Conservation (phyloP, 2,329 filamentous ascomycete genomes). For the Cordyceps javanica region DNA sequence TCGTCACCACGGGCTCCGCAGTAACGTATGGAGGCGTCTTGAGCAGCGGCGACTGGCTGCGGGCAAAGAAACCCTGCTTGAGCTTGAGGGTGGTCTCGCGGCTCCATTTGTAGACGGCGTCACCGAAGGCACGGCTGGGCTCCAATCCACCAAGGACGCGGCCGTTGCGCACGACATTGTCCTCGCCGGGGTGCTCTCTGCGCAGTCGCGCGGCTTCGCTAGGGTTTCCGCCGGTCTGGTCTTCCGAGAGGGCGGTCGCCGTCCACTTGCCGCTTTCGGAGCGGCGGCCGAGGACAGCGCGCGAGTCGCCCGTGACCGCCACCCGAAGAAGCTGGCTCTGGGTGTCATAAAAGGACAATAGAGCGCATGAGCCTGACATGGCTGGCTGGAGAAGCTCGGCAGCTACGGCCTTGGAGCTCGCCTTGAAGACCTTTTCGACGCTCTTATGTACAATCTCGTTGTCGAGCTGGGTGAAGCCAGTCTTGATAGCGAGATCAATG, state of each 20-base stretch:
- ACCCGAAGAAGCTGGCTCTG: constrained; percentile 82
- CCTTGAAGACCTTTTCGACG: constrained; percentile 83
- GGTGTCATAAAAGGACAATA: constrained; percentile 94
- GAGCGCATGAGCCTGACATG: constrained; percentile 91
- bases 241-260: constrained; percentile 80
- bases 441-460: constrained; percentile 92
- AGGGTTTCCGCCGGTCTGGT: constrained; percentile 87
- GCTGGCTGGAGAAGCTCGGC: constrained; percentile 90
- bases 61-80: constrained; percentile 80
- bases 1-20: constrained; percentile 89
- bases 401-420: constrained; percentile 81
- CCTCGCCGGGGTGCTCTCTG: constrained; percentile 81
- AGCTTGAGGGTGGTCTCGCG: constrained; percentile 77
- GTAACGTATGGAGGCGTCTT: constrained; percentile 96
- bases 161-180: constrained; percentile 79
- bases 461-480: constrained; percentile 81
- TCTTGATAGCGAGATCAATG: constrained; percentile 87
- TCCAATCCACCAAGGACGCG: constrained; percentile 88
- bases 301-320: constrained; percentile 93
- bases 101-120: constrained; percentile 96
- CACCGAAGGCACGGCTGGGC: constrained; percentile 89
- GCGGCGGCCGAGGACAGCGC: constrained; percentile 82
- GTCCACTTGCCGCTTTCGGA: constrained; percentile 81
- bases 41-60: constrained; percentile 67
- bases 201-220: constrained; percentile 79